phyloP scores from a whole-genome alignment of 2,329 filamentous ascomycete genomes.

The Aspergillaceae sp. region DNA sequence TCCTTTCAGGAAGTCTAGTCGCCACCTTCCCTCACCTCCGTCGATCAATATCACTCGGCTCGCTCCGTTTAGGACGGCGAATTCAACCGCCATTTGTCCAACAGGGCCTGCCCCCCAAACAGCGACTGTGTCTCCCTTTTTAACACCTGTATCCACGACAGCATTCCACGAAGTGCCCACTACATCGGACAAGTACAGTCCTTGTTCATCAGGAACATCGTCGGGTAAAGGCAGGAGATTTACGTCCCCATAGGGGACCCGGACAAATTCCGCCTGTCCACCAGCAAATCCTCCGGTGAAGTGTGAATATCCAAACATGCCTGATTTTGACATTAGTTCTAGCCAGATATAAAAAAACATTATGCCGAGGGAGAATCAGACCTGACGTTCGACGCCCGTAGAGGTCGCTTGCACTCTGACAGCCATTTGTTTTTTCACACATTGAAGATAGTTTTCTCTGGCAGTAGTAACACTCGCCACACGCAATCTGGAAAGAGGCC shows the following conservation, averaged over 20 bases:
- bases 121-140: slow-evolving; percentile 47
- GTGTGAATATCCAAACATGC: slow-evolving; percentile 62
- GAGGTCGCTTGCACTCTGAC: slow-evolving; percentile 61
- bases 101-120: slow-evolving; percentile 58
- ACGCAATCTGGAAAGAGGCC: slow-evolving; percentile 76
- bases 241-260: neutral
- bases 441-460: slow-evolving; percentile 68
- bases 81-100: slow-evolving; percentile 58
- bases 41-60: slow-evolving; percentile 54
- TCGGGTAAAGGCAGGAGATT: neutral
- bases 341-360: no score
- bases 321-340: slow-evolving; percentile 5
- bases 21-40: slow-evolving; percentile 51
- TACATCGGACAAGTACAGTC: slow-evolving; percentile 23
- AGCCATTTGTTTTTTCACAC: slow-evolving; percentile 71
- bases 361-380: slow-evolving; percentile 1
- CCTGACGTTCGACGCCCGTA: slow-evolving; percentile 70
- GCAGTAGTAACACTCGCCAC: slow-evolving; percentile 63
- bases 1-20: slow-evolving; percentile 59
- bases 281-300: slow-evolving; percentile 82
- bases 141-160: slow-evolving; percentile 30
- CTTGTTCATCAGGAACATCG: neutral
- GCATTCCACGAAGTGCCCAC: slow-evolving; percentile 34
- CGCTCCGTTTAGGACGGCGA: slow-evolving; percentile 51
- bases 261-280: slow-evolving; percentile 46